Conservation (phyloP, 768 basidiomycete genomes). For the Naganishia vishniacii region DNA sequence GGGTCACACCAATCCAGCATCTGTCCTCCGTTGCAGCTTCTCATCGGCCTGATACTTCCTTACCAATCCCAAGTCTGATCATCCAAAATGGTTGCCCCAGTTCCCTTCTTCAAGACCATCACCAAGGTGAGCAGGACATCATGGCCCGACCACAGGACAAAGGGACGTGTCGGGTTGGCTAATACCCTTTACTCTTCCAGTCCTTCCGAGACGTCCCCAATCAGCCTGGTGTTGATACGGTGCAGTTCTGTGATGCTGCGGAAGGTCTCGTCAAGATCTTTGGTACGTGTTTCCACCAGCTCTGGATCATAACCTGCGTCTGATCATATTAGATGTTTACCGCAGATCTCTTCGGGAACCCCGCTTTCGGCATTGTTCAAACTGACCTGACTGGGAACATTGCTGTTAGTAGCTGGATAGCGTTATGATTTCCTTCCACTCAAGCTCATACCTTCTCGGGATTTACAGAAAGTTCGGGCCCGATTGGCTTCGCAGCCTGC, state of each 20-base stretch:
- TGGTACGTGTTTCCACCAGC: slow-evolving; percentile 56
- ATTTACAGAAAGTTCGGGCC: slow-evolving; percentile 74
- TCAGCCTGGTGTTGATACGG: slow-evolving; percentile 80
- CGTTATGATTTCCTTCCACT: slow-evolving; percentile 5
- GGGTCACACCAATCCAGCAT: too few species aligned
- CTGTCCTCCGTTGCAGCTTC: too few species aligned
- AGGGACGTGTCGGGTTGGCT: too few species aligned
- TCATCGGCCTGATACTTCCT: not conserved
- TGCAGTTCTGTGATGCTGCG: slow-evolving; percentile 78
- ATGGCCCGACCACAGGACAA: too few species aligned
- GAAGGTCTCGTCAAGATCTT: slow-evolving; percentile 84
- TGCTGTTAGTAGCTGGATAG: slow-evolving; percentile 60
- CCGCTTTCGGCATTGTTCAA: slow-evolving; percentile 77
- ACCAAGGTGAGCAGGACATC: slow-evolving; percentile 11
- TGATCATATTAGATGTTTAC: too few species aligned
- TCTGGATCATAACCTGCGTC: too few species aligned
- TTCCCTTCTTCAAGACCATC: slow-evolving; percentile 23
- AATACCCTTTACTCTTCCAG: slow-evolving; percentile 53
- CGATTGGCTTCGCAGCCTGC: slow-evolving; percentile 66
- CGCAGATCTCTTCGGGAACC: slow-evolving; percentile 77
- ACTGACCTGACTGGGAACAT: slow-evolving; percentile 88
- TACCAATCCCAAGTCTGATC: not conserved
- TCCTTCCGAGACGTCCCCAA: slow-evolving; percentile 90
- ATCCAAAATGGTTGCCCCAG: slow-evolving; percentile 4
- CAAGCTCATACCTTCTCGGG: not conserved